Evolutionary conservation across 1,139 yeast genomes (phyloP).

Genomic region (Debaryomyces sp.): DNA sequence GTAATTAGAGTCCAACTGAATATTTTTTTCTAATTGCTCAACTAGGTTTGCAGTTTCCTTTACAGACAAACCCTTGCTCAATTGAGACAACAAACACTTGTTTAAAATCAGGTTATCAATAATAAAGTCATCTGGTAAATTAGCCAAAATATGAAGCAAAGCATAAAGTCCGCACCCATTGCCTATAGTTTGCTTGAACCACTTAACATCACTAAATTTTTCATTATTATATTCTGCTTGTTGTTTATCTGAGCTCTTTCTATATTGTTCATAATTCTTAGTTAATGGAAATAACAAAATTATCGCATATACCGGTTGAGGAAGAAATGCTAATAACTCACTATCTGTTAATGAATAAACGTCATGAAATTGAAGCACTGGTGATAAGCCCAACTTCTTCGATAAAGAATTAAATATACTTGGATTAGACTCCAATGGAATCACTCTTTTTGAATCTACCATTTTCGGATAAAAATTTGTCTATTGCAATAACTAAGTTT

Average conservation of each 20-base stretch:
- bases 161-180: conserved; percentile 97
- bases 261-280: conserved; percentile 55
- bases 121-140: conserved; percentile 53
- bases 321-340: conserved; percentile 74
- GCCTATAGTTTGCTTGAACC: conserved; percentile 84
- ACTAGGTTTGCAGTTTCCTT: conserved; percentile 50
- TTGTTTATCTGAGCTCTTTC: conserved; percentile 35
- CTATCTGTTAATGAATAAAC: conserved; percentile 83
- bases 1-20: conserved; percentile 55
- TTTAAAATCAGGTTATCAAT: conserved; percentile 38
- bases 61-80: conserved; percentile 22
- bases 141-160: conserved; percentile 71
- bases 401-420: conserved; percentile 77
- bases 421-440: conserved; percentile 92
- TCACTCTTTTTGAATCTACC: conserved; percentile 41
- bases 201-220: conserved; percentile 34
- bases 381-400: conserved; percentile 64
- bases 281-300: conserved; percentile 83
- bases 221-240: conserved; percentile 21
- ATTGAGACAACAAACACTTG: conserved; percentile 27
- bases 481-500: background rate
- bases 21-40: conserved; percentile 51
- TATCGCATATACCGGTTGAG: conserved; percentile 78
- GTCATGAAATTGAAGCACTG: conserved; percentile 68
- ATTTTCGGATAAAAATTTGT: background rate